A percentile compares a stretch with the other conserved stretches of the same genome.
phyloP scores from a whole-genome alignment of 1,284 basidiomycete species.

The Thecaphora frezii region DNA sequence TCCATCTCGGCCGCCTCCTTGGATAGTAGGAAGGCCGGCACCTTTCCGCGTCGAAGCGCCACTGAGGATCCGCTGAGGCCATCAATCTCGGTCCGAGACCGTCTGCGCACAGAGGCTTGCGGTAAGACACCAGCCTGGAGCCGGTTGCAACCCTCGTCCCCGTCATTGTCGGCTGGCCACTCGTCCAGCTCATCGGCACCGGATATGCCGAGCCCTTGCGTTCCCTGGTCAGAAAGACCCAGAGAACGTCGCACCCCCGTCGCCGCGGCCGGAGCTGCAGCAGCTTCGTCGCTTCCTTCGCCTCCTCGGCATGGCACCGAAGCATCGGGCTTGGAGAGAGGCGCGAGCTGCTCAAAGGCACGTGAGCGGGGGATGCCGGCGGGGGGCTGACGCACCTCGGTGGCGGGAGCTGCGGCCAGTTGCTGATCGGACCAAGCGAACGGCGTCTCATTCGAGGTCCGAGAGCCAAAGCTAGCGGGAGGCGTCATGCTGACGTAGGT shows the following conservation, averaged over 20 bases:
- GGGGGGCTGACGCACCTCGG: conserved; percentile 13
- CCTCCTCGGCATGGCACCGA: too few relatives aligned
- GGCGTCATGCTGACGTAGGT: conserved; percentile 41
- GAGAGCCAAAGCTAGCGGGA: conserved; percentile 34
- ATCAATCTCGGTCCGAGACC: not conserved
- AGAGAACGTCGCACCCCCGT: not conserved
- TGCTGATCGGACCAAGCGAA: conserved; percentile 23
- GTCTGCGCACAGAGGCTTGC: too few relatives aligned
- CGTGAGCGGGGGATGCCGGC: conserved; percentile 30
- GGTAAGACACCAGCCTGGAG: too few relatives aligned
- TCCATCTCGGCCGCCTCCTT: conserved; percentile 21
- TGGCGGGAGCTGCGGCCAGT: conserved; percentile 17
- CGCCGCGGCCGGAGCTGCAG: not conserved
- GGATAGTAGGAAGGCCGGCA: not conserved
- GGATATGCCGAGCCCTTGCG: not conserved
- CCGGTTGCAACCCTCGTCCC: not conserved
- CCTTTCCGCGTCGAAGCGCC: not conserved
- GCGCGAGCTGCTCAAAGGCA: conserved; percentile 34
- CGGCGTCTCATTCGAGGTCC: conserved; percentile 31
- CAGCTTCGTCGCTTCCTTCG: not conserved
- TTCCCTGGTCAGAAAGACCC: not conserved
- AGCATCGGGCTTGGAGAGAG: conserved; percentile 12
- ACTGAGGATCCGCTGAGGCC: not conserved
- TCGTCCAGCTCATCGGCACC: not conserved
- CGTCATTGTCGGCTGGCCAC: not conserved